Base-by-base conservation (phyloP, 169 alveolate species). In the Theileria orientalis region DNA sequence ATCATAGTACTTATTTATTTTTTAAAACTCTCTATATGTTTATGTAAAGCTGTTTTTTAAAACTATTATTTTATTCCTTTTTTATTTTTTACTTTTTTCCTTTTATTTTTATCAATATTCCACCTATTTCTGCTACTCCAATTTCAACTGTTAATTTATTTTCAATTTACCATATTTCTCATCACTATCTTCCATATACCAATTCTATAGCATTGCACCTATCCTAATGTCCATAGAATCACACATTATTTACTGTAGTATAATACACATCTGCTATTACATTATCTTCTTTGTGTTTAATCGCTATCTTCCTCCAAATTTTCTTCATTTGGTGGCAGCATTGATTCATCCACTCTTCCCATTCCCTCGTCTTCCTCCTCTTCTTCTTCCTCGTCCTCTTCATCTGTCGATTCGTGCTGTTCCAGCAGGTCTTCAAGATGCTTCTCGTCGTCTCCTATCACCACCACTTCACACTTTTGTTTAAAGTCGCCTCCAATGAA, bases 401-500 rank as follows among this genome's bases (percentile, higher is more conserved):
- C 93, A 25, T 90, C 94, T 52, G 90, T 83, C 54, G 84, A 69
- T 66, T 91, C 93, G 59, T 86, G 93, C 73, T 62, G 84, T 27
- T 90, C 90, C n/a, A 87, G 69, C 47, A 94, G 74, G 56, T 82
- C 93, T 32, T 92, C 94, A 35, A 92, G 76, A 67, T 94, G 92
- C 52, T 83, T 87, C 37, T 93, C 98, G 40, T 91, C 96, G 61
- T 94, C 95, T n/a, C 97, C 97, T 42, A 94, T 87, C 21, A 94
- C 91, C 51, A 83, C 77, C 35, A 95, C 93, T 35, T 94, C 96
- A 23, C 93, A 95, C 63, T 92, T 92, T 27, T 92, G 84, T 71
- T 92, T 88, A 85, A 92, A 96, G 69, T 92, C 96, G 6, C 98
- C 98, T 51, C 96, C 94, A 69, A 78, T 85, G 54, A 83, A 91